phyloP scores from a whole-genome alignment of 805 yeast species.

The Brettanomyces sp. region DNA sequence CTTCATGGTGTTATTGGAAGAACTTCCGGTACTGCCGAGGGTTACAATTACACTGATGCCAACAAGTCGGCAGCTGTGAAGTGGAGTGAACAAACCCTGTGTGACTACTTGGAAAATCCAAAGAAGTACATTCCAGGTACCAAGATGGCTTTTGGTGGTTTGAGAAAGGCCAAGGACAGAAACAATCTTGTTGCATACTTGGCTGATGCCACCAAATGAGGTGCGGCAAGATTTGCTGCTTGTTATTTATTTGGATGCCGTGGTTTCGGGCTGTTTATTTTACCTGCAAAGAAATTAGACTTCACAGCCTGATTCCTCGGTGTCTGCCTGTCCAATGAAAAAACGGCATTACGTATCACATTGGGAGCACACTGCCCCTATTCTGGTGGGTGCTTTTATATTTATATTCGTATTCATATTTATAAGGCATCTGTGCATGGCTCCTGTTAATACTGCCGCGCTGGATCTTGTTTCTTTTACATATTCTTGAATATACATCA shows the following conservation, averaged over 20 bases:
- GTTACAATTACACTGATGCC: slow-evolving; percentile 96
- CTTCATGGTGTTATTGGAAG: slow-evolving; percentile 93
- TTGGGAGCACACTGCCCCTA: background rate
- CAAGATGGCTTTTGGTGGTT: slow-evolving; percentile 99
- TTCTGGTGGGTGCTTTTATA: slow-evolving; percentile 1
- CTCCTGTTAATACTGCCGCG: background rate
- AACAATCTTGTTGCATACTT: slow-evolving; percentile 91
- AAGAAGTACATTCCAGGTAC: slow-evolving; percentile 99
- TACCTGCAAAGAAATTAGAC: too few relatives aligned
- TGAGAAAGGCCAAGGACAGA: slow-evolving; percentile 98
- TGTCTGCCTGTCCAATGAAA: background rate
- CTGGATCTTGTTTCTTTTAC: background rate
- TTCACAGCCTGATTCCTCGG: background rate
- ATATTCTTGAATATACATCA: slow-evolving; percentile 1
- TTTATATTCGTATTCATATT: slow-evolving; percentile 1
- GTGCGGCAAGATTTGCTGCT: background rate
- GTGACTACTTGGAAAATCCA: slow-evolving; percentile 97
- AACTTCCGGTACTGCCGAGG: slow-evolving; percentile 82
- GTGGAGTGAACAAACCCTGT: slow-evolving; percentile 84
- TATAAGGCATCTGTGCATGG: background rate
- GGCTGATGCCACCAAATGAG: slow-evolving; percentile 40
- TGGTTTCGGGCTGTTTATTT: too few relatives aligned
- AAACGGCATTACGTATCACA: background rate
- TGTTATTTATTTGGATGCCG: background rate
- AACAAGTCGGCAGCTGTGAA: slow-evolving; percentile 89